Conservation (phyloP, 164 flowering plant species). For the Protea cynaroides region DNA sequence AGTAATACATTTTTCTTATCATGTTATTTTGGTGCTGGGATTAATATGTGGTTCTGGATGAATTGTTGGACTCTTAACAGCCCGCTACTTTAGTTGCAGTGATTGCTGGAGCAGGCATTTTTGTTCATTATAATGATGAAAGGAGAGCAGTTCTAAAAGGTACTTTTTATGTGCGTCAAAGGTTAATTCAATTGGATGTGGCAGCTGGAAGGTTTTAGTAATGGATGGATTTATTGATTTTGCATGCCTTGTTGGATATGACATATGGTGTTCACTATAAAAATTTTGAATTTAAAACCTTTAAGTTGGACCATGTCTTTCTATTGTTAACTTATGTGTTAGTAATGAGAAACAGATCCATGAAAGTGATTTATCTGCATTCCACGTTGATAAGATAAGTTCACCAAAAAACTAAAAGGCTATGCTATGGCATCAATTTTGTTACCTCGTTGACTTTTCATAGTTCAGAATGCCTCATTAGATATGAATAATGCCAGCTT, state of each 20-base stretch:
- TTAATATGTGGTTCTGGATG: background rate
- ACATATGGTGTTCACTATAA: no score
- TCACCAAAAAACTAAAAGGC: no score
- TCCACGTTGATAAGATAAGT: no score
- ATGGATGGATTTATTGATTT: conserved; percentile 2
- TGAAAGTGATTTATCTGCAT: no score
- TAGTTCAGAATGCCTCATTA: no score
- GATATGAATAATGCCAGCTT: no score
- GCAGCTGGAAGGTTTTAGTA: background rate
- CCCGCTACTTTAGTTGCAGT: conserved; percentile 40
- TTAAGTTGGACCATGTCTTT: no score
- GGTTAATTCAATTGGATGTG: background rate
- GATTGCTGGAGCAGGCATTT: conserved; percentile 47
- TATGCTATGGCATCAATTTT: no score
- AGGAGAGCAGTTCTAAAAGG: conserved; percentile 68
- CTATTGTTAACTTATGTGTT: no score
- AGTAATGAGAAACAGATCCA: no score
- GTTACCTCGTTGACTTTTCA: no score
- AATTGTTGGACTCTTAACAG: conserved; percentile 33
- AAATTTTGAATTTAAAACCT: no score
- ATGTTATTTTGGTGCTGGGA: background rate
- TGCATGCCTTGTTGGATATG: background rate
- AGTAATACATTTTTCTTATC: background rate
- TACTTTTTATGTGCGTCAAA: conserved; percentile 11
- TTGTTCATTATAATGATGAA: conserved; percentile 70